Base-by-base conservation (phyloP, 345 rosid genomes). In the Ailanthus altissimus region DNA sequence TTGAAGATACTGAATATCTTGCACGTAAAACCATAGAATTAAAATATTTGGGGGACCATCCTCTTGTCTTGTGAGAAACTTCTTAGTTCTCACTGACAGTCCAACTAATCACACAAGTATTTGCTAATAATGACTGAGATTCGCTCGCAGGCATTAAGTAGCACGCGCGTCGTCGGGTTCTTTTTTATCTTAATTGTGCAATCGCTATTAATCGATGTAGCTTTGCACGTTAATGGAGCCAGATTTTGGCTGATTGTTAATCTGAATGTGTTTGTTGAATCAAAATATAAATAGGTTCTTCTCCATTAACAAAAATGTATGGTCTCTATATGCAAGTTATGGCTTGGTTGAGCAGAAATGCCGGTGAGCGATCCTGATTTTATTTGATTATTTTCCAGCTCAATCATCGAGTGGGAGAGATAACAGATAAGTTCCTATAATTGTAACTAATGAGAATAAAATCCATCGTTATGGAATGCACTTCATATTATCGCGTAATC, bases 101-200 rank as follows among this genome's bases (percentile, higher is more conserved):
- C 10, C 71, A 51, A 23, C 62, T 75, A 53, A 75, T 64, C 36
- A 49, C 46, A 63, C 50, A 32, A 5, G 63, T 16, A 64, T 36
- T 53, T 23, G 72, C 40, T 65, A 38, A 21, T 65, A 38, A 21
- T 21, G 15, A 75, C 71, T 75, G 71, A 64, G 78, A 75, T 75
- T 64, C 62, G 77, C 60, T 64, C 51, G 77, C 49, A 8, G 40
- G 63, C 57, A 45, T 45, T 59, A 62, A 62, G 25, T 49, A 49
- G 61, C 70, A 50, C 50, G 42, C 50, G 42, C 70, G 53, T 64
- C 63, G 77, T n/a, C 69, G 32, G 69, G 18, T 38, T 64, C 50
- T 32, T 32, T 1, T 32, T 1, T 1, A 32, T 3, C 38, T 1
- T 75, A 18, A 75, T 73, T 61, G 47, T 68, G 68, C 57, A 20